Evolutionary conservation across 1,284 basidiomycete species (phyloP).

Genomic region (Blastosporella zonata): DNA sequence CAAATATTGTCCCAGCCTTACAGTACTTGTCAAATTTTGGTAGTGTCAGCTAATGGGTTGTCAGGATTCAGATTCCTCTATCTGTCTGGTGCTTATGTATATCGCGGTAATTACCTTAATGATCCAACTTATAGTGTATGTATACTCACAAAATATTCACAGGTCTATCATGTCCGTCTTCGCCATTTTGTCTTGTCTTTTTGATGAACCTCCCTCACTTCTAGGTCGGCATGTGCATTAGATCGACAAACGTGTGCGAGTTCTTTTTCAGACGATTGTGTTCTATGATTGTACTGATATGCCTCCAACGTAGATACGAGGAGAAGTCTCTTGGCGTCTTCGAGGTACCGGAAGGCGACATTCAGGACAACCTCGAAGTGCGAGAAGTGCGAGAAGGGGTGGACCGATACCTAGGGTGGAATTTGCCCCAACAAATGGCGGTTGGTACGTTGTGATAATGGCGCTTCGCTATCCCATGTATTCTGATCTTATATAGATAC

Average conservation of each 20-base stretch:
- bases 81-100: constrained; percentile 72
- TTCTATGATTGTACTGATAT: background rate
- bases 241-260: constrained; percentile 78
- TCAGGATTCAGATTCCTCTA: constrained; percentile 58
- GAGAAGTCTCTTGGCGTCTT: constrained; percentile 69
- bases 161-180: constrained; percentile 48
- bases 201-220: background rate
- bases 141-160: background rate
- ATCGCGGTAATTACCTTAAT: constrained; percentile 40
- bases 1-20: constrained; percentile 64
- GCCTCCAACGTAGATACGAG: constrained; percentile 47
- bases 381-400: constrained; percentile 43
- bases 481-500: constrained; percentile 36
- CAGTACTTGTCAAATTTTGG: constrained; percentile 31
- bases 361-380: constrained; percentile 39
- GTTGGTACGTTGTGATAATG: constrained; percentile 29
- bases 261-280: background rate
- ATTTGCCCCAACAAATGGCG: constrained; percentile 64
- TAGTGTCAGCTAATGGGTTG: background rate
- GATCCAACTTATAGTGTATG: background rate
- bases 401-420: constrained; percentile 56
- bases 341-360: constrained; percentile 48
- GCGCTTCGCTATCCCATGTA: background rate
- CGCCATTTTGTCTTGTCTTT: background rate
- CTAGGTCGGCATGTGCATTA: constrained; percentile 63